phyloP scores from a whole-genome alignment of 805 yeast genomes.

The Wickerhamomyces queroliae region DNA sequence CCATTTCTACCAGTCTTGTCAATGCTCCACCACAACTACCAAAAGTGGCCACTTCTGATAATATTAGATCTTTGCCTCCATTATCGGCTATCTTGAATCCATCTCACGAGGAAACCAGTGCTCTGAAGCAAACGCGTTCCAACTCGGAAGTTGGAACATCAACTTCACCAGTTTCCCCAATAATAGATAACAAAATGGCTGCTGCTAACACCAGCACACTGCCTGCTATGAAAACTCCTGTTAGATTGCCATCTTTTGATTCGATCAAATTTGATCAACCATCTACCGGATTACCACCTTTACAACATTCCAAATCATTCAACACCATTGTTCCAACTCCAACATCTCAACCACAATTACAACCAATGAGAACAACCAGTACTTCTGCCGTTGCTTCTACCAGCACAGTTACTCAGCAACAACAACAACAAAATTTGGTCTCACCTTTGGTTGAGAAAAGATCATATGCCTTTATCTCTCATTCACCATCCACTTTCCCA shows the following conservation, averaged over 20 bases:
- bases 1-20: too few species aligned
- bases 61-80: slow-evolving; percentile 12
- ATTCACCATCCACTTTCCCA: slow-evolving; percentile 86
- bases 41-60: neutral
- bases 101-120: slow-evolving; percentile 4
- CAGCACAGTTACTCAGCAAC: neutral
- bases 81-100: slow-evolving; percentile 10
- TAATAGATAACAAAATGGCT: slow-evolving; percentile 5
- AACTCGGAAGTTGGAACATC: too few species aligned
- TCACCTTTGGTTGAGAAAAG: slow-evolving; percentile 26
- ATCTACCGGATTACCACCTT: too few species aligned
- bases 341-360: slow-evolving; percentile 4
- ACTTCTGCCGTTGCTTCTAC: too few species aligned
- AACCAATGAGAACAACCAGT: too few species aligned
- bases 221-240: slow-evolving; percentile 14
- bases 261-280: slow-evolving; percentile 15
- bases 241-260: slow-evolving; percentile 23
- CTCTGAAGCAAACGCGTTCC: too few species aligned
- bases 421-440: slow-evolving; percentile 4
- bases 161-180: slow-evolving; percentile 16
- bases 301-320: slow-evolving; percentile 7
- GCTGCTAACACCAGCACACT: slow-evolving; percentile 2
- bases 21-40: neutral
- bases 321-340: slow-evolving; percentile 3
- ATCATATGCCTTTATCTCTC: slow-evolving; percentile 83